Conservation (phyloP, 2,329 filamentous ascomycete species). For the Aspergillus puulaauensis region DNA sequence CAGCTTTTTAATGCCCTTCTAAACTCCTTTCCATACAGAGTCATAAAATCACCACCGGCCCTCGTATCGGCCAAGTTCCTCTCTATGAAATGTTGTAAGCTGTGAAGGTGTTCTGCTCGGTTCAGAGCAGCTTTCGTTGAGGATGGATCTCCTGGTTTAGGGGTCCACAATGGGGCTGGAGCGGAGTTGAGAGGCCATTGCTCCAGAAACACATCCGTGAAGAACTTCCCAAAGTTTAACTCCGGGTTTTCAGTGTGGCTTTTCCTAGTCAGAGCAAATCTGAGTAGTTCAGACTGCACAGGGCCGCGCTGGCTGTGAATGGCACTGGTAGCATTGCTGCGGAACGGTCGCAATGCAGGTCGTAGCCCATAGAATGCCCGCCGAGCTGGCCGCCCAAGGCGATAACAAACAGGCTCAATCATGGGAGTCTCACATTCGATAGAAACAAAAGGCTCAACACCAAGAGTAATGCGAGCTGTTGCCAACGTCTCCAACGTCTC, state of each 20-base stretch:
- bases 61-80: constrained; percentile 17
- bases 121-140: constrained; percentile 4
- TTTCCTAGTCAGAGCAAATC: constrained; percentile 31
- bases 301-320: constrained; percentile 11
- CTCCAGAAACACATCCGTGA: constrained; percentile 22
- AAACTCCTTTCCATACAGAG: neutral
- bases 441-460: neutral
- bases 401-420: neutral
- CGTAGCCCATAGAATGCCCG: neutral
- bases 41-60: constrained; percentile 13
- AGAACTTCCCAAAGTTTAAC: constrained; percentile 11
- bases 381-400: neutral
- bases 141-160: neutral
- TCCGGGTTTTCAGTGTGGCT: constrained; percentile 9
- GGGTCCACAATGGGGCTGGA: constrained; percentile 23
- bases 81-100: constrained; percentile 27
- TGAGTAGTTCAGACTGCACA: constrained; percentile 31
- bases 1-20: constrained; percentile 21
- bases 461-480: neutral
- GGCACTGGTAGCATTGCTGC: constrained; percentile 2
- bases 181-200: constrained; percentile 22
- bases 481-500: neutral
- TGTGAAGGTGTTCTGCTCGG: constrained; percentile 7
- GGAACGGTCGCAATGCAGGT: constrained; percentile 4
- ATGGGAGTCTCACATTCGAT: neutral